Base-by-base conservation (phyloP, 2,329 filamentous ascomycete genomes). In the Venturia asperata region DNA sequence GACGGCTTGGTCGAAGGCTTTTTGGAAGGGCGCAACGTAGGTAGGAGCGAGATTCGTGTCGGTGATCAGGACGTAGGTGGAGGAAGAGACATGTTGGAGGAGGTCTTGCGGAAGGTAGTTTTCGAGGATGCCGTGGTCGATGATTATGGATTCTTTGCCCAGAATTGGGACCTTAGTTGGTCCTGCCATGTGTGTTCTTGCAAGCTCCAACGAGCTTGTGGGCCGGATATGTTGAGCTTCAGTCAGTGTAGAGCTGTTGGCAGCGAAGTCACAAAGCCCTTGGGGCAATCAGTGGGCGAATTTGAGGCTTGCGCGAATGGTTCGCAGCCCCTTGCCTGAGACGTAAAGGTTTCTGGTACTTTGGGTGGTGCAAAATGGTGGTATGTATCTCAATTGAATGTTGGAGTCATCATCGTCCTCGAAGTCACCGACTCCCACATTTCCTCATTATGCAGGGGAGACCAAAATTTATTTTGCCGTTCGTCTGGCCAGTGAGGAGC, bases 31-130 rank as follows among this genome's bases (percentile, higher is more conserved):
- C n/a, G 90, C 86, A 0, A 92, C 87, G 76, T 97, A 97, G 71
- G 87, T 83, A 27, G 87, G 83, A 67, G 84, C 85, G 67, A 99
- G 85, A 74, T 97, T 97, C 58, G 92, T 96, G 78, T 99, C 94
- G 76, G 94, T 97, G 72, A 99, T 90, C 67, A 99, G 87, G 66
- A 97, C 89, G 75, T 97, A 99, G 67, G 93, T 97, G 21, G 92
- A 95, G 24, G 92, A 94, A 62, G 84, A 77, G 67, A 94, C 81
- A 74, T 88, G 90, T 65, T 83, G 78, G 68, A 97, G 81, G 65
- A 99, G 83, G 77, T 99, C 93, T 70, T 87, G 79, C 64, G 87
- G 86, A 68, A 97, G 87, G 74, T 90, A 94, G 73, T 83, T 83
- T 68, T 88, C 85, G 91, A 92, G 97, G 65, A 99, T 85, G 69